Evolutionary conservation across 2,329 filamentous ascomycete genomes (phyloP), one percentile per base, ranked within the genome.

Genomic region (Stemphylium beticola): DNA sequence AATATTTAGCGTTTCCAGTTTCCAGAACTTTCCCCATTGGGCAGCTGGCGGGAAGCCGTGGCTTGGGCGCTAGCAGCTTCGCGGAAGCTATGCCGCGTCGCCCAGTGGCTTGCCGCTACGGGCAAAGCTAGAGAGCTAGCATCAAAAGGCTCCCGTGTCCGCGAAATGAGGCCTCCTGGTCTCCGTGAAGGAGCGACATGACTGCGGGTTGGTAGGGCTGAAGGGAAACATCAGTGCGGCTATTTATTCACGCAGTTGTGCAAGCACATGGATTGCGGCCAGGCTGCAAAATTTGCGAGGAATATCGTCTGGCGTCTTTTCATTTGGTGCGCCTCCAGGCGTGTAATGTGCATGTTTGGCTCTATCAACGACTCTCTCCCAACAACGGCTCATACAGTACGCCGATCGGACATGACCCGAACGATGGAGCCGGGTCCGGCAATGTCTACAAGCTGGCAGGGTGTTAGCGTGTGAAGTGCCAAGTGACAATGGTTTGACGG

Each of bases 391-490:
- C 80, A 96, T 67, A 96, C 93, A 68, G 90, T 95, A 72, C 95
- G 88, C 81, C 93, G 91, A 81, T 99, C 95, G 37, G 92, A 95
- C 93, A 99, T 97, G 64, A 92, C 92, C 68, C 95, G 86, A 60
- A 92, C 91, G 77, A 99, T 95, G 76, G 90, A 79, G 39, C 95
- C 95, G 64, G 92, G 82, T 20, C 95, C 95, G 33, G 92, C 91
- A 70, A 97, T 87, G 71, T 99, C 95, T 4, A 98, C 92, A 59
- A 97, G 85, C 84, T 82, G 62, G 26, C 49, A 29, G 41, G 26
- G 20, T 48, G 55, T 66, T 58, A 72, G 66, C 2, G 26, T 10
- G 26, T 29, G 26, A 22, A 32, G 51, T 29, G 26, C 10, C 26
- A 29, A 29, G 26, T 10, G 26, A 29, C 29, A 54, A 50, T 49